These are phyloP conservation scores for Tephrocybe rancida DNA, from an alignment of 768 basidiomycete genomes.

Conservation along the genomic window DNA sequence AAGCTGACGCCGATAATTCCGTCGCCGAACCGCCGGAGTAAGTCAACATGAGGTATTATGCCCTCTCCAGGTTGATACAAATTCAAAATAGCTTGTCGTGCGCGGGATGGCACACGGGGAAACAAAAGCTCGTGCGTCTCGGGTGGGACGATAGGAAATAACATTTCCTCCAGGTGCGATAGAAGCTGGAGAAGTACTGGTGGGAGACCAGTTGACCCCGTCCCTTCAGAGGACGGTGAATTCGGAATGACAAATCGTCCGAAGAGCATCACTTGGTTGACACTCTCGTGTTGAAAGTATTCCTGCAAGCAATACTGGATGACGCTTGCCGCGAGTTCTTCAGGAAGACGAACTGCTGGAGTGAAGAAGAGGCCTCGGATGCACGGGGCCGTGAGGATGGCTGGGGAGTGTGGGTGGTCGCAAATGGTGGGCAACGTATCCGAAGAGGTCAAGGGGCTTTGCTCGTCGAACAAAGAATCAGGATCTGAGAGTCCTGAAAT, in stretches of 20 bases:
- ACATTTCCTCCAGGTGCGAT: constrained; percentile 44
- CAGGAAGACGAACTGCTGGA: constrained; percentile 51
- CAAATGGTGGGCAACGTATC: neutral
- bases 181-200: constrained; percentile 57
- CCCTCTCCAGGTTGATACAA: constrained; percentile 89
- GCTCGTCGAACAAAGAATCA: constrained; percentile 56
- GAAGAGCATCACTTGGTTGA: constrained; percentile 91
- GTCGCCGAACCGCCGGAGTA: constrained; percentile 82
- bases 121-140: constrained; percentile 62
- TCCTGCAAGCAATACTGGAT: constrained; percentile 52
- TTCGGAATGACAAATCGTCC: constrained; percentile 40
- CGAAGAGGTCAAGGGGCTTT: neutral
- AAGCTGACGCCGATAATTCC: constrained; percentile 90
- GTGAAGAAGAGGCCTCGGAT: constrained; percentile 70
- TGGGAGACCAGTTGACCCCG: constrained; percentile 50
- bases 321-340: constrained; percentile 51
- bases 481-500: constrained; percentile 24
- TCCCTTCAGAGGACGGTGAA: constrained; percentile 7
- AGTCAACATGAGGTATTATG: constrained; percentile 86
- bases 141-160: constrained; percentile 51
- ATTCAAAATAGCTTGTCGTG: constrained; percentile 89
- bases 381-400: constrained; percentile 45
- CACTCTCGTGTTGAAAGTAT: constrained; percentile 51
- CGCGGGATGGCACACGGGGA: constrained; percentile 44
- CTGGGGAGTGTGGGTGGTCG: constrained; percentile 13